These are phyloP conservation scores for Teunomyces atbi DNA, from an alignment of 805 yeast genomes.

Conservation along the genomic window DNA sequence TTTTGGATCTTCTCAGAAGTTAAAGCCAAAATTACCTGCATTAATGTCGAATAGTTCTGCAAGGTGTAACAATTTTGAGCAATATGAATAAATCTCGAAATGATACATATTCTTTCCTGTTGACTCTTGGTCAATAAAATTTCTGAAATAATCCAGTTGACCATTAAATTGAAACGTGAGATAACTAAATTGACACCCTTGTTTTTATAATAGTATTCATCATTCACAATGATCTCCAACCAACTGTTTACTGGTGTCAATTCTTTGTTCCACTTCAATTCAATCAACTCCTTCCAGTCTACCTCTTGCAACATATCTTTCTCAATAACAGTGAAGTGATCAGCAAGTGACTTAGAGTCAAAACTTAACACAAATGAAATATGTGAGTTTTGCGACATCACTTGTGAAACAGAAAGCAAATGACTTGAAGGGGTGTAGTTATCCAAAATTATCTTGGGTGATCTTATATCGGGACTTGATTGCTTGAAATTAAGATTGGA, in stretches of 20 bases:
- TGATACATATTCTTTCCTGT: conserved; percentile 60
- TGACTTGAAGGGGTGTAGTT: conserved; percentile 30
- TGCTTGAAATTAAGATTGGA: conserved; percentile 4
- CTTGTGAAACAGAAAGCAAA: conserved; percentile 36
- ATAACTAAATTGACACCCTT: conserved; percentile 82
- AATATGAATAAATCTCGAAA: conserved; percentile 84
- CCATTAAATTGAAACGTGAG: conserved; percentile 82
- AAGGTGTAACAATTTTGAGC: conserved; percentile 69
- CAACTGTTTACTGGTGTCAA: conserved; percentile 75
- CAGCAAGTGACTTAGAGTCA: conserved; percentile 64
- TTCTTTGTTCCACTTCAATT: conserved; percentile 68
- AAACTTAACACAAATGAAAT: conserved; percentile 79
- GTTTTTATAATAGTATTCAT: conserved; percentile 42
- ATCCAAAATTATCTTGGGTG: conserved; percentile 36
- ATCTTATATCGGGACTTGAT: conserved; percentile 8
- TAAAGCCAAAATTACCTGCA: conserved; percentile 83
- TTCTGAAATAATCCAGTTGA: conserved; percentile 91
- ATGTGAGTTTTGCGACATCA: conserved; percentile 54
- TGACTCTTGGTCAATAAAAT: conserved; percentile 65
- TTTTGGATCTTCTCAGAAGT: conserved; percentile 61
- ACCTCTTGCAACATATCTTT: conserved; percentile 77
- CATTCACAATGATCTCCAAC: conserved; percentile 69
- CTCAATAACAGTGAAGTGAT: conserved; percentile 85
- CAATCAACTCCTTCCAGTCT: conserved; percentile 89
- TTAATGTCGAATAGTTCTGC: conserved; percentile 83